Conservation (phyloP, 805 yeast genomes). For the Barnettozyma salicaria region DNA sequence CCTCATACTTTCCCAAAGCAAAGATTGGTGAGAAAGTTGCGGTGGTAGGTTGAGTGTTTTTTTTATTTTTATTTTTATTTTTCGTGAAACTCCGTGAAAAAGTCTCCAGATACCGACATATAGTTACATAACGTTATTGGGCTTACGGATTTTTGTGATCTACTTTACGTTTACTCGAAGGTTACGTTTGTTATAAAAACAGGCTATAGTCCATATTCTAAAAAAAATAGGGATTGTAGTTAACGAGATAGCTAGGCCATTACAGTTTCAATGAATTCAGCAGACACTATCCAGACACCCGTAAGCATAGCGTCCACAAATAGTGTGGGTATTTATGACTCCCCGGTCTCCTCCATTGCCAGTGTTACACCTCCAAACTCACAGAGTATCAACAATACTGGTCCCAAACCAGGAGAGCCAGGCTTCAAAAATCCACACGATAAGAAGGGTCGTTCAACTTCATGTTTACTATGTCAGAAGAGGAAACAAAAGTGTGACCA, state of each 20-base stretch:
- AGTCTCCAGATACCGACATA: conserved; percentile 7
- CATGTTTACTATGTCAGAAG: conserved; percentile 51
- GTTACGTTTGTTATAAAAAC: conserved; percentile 2
- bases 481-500: conserved; percentile 64
- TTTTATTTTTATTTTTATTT: too few relatives aligned
- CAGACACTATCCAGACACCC: not conserved
- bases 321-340: not conserved
- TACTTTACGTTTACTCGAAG: too few relatives aligned
- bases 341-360: conserved; percentile 3
- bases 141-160: not conserved
- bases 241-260: too few relatives aligned
- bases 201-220: not conserved
- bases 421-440: conserved; percentile 28
- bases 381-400: not conserved
- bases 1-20: too few relatives aligned
- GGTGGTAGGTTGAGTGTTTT: too few relatives aligned
- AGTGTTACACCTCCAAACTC: conserved; percentile 4
- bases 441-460: conserved; percentile 51
- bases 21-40: too few relatives aligned
- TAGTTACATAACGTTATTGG: conserved; percentile 1
- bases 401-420: conserved; percentile 9
- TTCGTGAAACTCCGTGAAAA: conserved; percentile 10
- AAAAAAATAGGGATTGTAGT: too few relatives aligned
- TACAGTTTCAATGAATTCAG: not conserved
- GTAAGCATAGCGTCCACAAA: conserved; percentile 3